Conservation (phyloP, 805 yeast species). For the Kazachstania kunashirensis region DNA sequence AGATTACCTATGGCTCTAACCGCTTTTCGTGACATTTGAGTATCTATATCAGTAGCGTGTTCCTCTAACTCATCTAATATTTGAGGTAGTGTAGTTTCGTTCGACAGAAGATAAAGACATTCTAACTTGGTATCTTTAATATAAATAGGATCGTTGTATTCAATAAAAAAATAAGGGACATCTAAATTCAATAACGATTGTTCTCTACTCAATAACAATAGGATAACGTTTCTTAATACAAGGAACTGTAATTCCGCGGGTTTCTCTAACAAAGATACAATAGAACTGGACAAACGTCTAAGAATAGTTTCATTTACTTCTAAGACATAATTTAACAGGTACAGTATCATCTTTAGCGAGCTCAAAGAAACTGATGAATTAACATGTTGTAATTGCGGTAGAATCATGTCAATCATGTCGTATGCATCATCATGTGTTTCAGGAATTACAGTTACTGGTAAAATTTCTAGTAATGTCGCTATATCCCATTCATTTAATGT, state of each 20-base stretch:
- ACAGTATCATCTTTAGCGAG: constrained; percentile 61
- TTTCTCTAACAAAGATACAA: constrained; percentile 59
- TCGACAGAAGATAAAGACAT: constrained; percentile 70
- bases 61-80: constrained; percentile 72
- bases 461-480: constrained; percentile 50
- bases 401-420: constrained; percentile 48
- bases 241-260: constrained; percentile 79
- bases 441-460: constrained; percentile 59
- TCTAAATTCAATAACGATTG: constrained; percentile 47
- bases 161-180: constrained; percentile 73
- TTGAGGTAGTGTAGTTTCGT: constrained; percentile 45
- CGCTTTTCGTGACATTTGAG: constrained; percentile 78
- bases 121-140: constrained; percentile 86
- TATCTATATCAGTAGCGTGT: constrained; percentile 80
- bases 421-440: constrained; percentile 56
- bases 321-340: constrained; percentile 61
- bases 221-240: constrained; percentile 68
- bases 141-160: constrained; percentile 76
- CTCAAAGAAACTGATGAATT: constrained; percentile 76
- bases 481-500: constrained; percentile 62
- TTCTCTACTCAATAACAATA: constrained; percentile 59
- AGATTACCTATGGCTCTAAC: constrained; percentile 83
- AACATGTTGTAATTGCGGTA: constrained; percentile 70
- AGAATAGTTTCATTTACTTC: constrained; percentile 49
- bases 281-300: constrained; percentile 54